phyloP scores from a whole-genome alignment of 768 basidiomycete species.

The Mycena galopus region DNA sequence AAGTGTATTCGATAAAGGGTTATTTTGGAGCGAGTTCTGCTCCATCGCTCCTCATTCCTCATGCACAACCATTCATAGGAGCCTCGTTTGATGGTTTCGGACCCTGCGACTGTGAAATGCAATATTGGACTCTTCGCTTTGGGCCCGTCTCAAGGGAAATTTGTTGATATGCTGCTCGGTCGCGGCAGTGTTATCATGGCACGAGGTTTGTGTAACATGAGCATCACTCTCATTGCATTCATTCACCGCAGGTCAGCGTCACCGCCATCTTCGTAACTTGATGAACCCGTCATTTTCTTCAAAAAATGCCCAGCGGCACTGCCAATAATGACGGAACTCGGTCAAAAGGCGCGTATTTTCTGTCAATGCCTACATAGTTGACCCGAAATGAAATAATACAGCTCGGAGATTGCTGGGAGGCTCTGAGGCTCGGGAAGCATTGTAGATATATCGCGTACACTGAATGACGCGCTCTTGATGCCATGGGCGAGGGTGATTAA shows the following conservation, averaged over 20 bases:
- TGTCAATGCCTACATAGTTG: background rate
- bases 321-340: background rate
- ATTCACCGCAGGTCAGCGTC: background rate
- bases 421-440: background rate
- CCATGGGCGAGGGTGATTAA: background rate
- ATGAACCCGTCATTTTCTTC: constrained; percentile 14
- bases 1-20: background rate
- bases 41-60: background rate
- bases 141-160: background rate
- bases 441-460: background rate
- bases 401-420: constrained; percentile 13
- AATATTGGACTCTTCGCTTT: background rate
- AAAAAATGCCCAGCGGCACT: background rate
- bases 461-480: constrained; percentile 6
- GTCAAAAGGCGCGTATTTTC: background rate
- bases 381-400: background rate
- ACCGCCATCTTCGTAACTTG: background rate
- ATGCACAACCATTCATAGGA: background rate
- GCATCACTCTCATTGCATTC: background rate
- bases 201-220: background rate
- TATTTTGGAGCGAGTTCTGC: constrained; percentile 11
- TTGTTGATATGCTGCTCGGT: background rate
- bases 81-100: constrained; percentile 1
- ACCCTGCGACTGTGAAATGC: background rate
- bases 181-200: background rate